Evolutionary conservation across 2,329 filamentous ascomycete genomes (phyloP).

Genomic region (Ophiostoma piceae): DNA sequence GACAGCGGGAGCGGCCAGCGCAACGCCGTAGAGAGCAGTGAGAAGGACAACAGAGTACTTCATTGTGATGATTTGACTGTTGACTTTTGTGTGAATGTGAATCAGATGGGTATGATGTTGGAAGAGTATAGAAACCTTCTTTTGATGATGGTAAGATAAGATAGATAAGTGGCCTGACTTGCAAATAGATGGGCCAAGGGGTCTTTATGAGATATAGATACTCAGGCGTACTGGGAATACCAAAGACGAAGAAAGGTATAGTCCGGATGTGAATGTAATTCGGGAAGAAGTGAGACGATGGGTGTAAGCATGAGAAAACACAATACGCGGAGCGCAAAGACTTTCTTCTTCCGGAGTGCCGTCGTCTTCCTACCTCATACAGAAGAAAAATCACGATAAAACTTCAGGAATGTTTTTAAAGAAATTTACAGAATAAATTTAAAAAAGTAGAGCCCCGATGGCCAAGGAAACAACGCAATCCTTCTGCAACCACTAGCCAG

Average conservation of each 20-base stretch:
- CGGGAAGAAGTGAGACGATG: neutral
- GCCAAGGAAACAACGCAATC: neutral
- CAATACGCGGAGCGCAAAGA: neutral
- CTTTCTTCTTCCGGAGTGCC: neutral
- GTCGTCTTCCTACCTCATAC: neutral
- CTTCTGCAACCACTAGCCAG: neutral
- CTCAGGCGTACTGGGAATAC: neutral
- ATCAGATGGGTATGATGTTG: neutral
- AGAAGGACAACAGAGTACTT: conserved; percentile 11
- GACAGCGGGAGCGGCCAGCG: conserved; percentile 12
- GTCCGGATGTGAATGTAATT: neutral
- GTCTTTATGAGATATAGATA: conserved; percentile 2
- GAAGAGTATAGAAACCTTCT: neutral
- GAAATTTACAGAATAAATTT: neutral
- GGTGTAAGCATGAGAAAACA: neutral
- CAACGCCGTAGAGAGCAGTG: conserved; percentile 2
- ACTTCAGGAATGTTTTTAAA: neutral
- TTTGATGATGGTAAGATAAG: neutral
- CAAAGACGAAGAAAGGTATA: neutral
- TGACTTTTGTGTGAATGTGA: neutral
- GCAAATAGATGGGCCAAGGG: neutral
- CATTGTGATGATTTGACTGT: neutral
- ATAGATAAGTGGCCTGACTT: neutral
- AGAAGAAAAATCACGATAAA: neutral
- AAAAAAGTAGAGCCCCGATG: neutral